Percentiles rank a stretch among this genome's conserved stretches.
phyloP scores from a whole-genome alignment of 129 eudicot species.

The Lonicera japonica region DNA sequence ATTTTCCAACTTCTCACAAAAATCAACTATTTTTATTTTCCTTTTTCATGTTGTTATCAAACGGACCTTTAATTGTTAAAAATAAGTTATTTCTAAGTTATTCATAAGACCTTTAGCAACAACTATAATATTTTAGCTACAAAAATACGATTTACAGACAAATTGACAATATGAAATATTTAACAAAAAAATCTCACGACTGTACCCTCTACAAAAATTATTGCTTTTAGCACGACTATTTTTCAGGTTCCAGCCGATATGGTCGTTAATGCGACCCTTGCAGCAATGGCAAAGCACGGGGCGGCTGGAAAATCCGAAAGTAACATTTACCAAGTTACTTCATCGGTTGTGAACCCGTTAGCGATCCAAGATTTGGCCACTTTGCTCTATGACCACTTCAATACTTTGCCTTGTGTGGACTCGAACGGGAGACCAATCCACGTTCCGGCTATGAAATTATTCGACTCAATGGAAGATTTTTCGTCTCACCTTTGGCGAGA shows the following conservation, averaged over 20 bases:
- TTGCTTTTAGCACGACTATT: neutral
- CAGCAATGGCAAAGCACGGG: conserved; percentile 96
- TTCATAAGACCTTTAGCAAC: too few species aligned
- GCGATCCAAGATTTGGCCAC: conserved; percentile 65
- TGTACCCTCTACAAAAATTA: neutral
- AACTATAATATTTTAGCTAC: too few species aligned
- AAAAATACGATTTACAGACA: too few species aligned
- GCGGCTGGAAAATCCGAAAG: conserved; percentile 52
- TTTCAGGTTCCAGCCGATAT: conserved; percentile 93
- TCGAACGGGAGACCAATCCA: conserved; percentile 68
- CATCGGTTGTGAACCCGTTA: conserved; percentile 89
- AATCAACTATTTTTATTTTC: too few species aligned
- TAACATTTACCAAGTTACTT: conserved; percentile 80
- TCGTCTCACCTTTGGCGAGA: conserved; percentile 86
- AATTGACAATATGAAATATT: too few species aligned
- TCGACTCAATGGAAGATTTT: conserved; percentile 76
- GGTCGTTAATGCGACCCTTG: conserved; percentile 91
- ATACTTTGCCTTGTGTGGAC: conserved; percentile 59
- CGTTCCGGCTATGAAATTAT: conserved; percentile 73
- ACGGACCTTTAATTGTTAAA: too few species aligned
- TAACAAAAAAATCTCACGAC: too few species aligned
- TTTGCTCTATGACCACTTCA: conserved; percentile 73
- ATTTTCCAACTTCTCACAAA: too few species aligned
- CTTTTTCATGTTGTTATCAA: too few species aligned
- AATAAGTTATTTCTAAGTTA: too few species aligned